phyloP scores from a whole-genome alignment of 1,284 basidiomycete species.

The Golubevia sp. region DNA sequence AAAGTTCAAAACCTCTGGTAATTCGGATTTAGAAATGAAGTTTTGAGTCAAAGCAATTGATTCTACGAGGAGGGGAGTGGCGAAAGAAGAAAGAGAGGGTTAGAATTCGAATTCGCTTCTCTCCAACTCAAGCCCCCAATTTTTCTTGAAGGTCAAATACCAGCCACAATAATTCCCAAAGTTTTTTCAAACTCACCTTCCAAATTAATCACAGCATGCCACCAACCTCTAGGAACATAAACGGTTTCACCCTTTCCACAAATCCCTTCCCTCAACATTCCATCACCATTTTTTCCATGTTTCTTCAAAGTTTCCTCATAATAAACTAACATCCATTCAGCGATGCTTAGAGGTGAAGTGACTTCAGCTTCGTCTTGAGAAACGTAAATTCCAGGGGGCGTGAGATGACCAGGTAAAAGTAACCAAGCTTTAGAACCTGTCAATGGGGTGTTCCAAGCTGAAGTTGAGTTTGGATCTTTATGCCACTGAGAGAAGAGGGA shows the following conservation, averaged over 20 bases:
- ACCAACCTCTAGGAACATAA: constrained; percentile 56
- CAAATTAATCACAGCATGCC: constrained; percentile 50
- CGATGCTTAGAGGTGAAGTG: constrained; percentile 59
- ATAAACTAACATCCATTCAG: constrained; percentile 64
- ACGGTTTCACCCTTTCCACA: constrained; percentile 57
- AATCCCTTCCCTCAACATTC: constrained; percentile 53
- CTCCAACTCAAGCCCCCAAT: neutral
- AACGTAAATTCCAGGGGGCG: constrained; percentile 63
- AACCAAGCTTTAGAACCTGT: constrained; percentile 63
- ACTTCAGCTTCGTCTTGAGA: constrained; percentile 61
- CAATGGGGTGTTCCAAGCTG: constrained; percentile 64
- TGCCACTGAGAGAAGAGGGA: no score
- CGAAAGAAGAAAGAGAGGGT: constrained; percentile 17
- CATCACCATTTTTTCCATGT: constrained; percentile 48
- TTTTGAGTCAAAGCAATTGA: constrained; percentile 64
- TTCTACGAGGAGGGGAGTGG: constrained; percentile 24
- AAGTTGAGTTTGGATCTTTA: constrained; percentile 63
- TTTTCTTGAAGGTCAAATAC: no score
- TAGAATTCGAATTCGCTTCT: constrained; percentile 50
- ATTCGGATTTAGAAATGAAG: constrained; percentile 63
- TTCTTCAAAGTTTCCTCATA: constrained; percentile 53
- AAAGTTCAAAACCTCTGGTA: constrained; percentile 62
- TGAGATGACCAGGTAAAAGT: constrained; percentile 62
- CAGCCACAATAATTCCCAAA: no score
- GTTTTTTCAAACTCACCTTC: constrained; percentile 11